phyloP scores from a whole-genome alignment of 2,329 filamentous ascomycete genomes.

The Cladosporium sp. region DNA sequence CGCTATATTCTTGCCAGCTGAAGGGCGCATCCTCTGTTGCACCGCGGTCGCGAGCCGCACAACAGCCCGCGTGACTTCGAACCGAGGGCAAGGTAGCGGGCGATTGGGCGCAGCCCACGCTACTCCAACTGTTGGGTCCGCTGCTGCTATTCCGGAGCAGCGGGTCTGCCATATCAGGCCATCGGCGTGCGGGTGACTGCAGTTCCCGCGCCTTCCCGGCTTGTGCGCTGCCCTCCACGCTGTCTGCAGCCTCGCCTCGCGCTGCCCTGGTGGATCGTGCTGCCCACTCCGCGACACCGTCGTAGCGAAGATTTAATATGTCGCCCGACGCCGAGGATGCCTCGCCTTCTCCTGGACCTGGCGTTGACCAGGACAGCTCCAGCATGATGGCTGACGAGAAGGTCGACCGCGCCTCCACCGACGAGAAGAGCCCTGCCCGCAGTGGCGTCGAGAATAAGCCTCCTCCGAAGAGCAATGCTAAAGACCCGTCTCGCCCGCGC shows the following conservation, averaged over 20 bases:
- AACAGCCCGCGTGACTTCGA: slow-evolving; percentile 6
- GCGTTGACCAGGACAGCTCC: slow-evolving; percentile 32
- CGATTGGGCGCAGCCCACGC: slow-evolving; percentile 3
- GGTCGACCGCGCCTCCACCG: slow-evolving; percentile 32
- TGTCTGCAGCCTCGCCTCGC: slow-evolving; percentile 4
- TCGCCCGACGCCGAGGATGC: slow-evolving; percentile 44
- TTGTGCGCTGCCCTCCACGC: slow-evolving; percentile 9
- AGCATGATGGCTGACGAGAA: slow-evolving; percentile 40
- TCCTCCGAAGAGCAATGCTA: slow-evolving; percentile 49
- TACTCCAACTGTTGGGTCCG: slow-evolving; percentile 4
- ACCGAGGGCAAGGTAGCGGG: slow-evolving; percentile 7
- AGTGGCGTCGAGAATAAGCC: slow-evolving; percentile 31
- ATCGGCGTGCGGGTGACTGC: slow-evolving; percentile 6
- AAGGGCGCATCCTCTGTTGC: not conserved
- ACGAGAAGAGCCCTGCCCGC: slow-evolving; percentile 31
- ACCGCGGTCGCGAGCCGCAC: slow-evolving; percentile 8
- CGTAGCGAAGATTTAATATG: slow-evolving; percentile 35
- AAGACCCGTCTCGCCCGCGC: slow-evolving; percentile 81
- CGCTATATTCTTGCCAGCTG: not conserved
- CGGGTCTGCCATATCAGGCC: slow-evolving; percentile 6
- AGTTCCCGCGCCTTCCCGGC: slow-evolving; percentile 1
- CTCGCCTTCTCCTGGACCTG: slow-evolving; percentile 43
- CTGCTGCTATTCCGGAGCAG: slow-evolving; percentile 11
- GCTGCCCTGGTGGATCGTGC: slow-evolving; percentile 3
- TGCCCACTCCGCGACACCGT: slow-evolving; percentile 8